These are phyloP conservation scores for Camelina hispida DNA, from an alignment of 345 rosid genomes.

Conservation along the genomic window DNA sequence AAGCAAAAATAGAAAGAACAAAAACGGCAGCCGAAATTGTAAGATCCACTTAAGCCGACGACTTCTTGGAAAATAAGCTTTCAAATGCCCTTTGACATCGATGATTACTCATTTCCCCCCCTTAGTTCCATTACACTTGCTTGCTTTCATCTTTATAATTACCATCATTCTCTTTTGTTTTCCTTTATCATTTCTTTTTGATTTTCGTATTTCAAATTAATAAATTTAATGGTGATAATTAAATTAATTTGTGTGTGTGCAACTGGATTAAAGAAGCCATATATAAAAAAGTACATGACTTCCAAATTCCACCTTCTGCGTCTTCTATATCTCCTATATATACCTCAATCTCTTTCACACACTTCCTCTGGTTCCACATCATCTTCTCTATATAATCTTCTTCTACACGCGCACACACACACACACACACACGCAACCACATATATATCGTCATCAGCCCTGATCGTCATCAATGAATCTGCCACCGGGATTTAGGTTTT, in stretches of 20 bases:
- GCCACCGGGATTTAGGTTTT: conserved; percentile 92
- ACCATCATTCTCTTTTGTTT: conserved; percentile 42
- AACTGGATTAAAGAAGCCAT: conserved; percentile 38
- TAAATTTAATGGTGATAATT: conserved; percentile 15
- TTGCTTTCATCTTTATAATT: conserved; percentile 32
- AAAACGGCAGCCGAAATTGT: conserved; percentile 45
- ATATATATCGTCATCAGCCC: conserved; percentile 11
- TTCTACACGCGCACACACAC: conserved; percentile 2
- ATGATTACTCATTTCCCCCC: conserved; percentile 24
- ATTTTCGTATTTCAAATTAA: neutral
- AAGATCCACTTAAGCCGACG: conserved; percentile 41
- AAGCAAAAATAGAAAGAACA: neutral
- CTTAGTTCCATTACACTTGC: conserved; percentile 36
- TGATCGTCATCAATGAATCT: conserved; percentile 51
- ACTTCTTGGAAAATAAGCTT: conserved; percentile 37
- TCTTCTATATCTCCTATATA: conserved; percentile 37
- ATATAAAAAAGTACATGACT: conserved; percentile 25
- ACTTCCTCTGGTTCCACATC: conserved; percentile 49
- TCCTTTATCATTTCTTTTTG: neutral
- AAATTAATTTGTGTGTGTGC: conserved; percentile 9
- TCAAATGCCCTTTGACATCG: conserved; percentile 40
- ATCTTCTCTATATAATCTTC: conserved; percentile 25
- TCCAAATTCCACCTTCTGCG: conserved; percentile 27
- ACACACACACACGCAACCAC: neutral
- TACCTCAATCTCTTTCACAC: conserved; percentile 44